Base-by-base conservation (phyloP, 2,329 filamentous ascomycete species). In the Cladobotryum mycophilum region DNA sequence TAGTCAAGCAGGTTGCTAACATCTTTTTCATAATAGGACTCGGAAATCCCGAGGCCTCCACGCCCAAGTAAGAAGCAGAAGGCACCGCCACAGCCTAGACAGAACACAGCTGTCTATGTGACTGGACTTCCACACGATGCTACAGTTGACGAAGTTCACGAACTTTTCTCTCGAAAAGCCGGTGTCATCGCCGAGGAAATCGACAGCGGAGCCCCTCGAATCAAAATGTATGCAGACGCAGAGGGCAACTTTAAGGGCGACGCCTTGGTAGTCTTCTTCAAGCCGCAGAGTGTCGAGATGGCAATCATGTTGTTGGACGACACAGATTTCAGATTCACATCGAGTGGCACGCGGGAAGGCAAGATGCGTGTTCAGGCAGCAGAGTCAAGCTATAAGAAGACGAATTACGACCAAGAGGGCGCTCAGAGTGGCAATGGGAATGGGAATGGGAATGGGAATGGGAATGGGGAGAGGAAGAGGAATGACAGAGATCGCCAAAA, bases 181-280 rank as follows among this genome's bases (percentile, higher is more conserved):
- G 91, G 91, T 53, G 86, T 97, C 58, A 91, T 99, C 57, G 89
- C 92, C 45, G 91, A 97, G 69, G 88, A 95, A 69, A 91, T 96
- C 57, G 91, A 96, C 63, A 90, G 84, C 61, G 88, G 89, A 51
- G 81, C 84, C 42, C 89, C 89, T 41, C 85, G 93, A 36, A 92
- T 99, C 70, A 97, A 96, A 72, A 82, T 99, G 68, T 99, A 99
- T 70, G 82, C 76, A 17, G 85, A 96, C 64, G 82, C 86, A 1
- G 71, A 84, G 1, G 93, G 90, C 17, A 80, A 82, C 14, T 95
- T 96, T 76, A 97, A 96, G 65, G 93, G 93, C 54, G 91, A 97
- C 64, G 91, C 89, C 2, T 77, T 99, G 33, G 76, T 99, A 49
- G 88, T 97, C 35, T 99, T 95, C 71, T 96, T 96, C 78, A 89